phyloP scores from a whole-genome alignment of 2,329 filamentous ascomycete genomes.

The Mycocentrospora acerina region DNA sequence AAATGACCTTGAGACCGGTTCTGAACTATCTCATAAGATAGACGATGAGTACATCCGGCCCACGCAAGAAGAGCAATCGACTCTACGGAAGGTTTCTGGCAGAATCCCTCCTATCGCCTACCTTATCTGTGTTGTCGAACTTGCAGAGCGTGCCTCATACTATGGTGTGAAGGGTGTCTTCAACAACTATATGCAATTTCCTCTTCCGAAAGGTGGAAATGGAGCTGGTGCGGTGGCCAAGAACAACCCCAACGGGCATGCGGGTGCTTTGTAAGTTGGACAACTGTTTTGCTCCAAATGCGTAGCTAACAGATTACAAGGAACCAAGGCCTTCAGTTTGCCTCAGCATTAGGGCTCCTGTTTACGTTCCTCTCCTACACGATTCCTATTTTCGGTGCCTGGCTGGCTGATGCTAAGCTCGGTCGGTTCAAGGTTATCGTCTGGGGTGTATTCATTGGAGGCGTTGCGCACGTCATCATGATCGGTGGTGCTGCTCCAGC shows the following conservation, averaged over 20 bases:
- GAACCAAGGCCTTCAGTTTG: constrained; percentile 57
- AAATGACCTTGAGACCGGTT: constrained; percentile 6
- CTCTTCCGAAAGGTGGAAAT: constrained; percentile 51
- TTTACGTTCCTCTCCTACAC: constrained; percentile 61
- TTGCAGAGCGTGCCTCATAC: constrained; percentile 63
- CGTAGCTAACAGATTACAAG: not conserved
- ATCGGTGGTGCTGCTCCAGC: constrained; percentile 43
- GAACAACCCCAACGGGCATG: constrained; percentile 38
- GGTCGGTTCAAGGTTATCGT: constrained; percentile 45
- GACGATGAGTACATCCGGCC: constrained; percentile 25
- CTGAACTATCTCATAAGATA: constrained; percentile 5
- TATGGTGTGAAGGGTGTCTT: constrained; percentile 60
- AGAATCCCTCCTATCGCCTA: constrained; percentile 57
- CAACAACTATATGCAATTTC: constrained; percentile 64
- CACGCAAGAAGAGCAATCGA: constrained; percentile 50
- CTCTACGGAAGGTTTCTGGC: constrained; percentile 54
- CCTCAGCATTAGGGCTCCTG: constrained; percentile 56
- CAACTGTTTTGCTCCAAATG: no score
- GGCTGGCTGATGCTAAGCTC: constrained; percentile 48
- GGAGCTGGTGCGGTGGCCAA: constrained; percentile 36
- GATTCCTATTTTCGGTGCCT: constrained; percentile 53
- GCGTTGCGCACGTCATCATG: constrained; percentile 40
- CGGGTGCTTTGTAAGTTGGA: constrained; percentile 53
- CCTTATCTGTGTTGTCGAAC: constrained; percentile 60
- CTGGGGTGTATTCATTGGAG: constrained; percentile 43